phyloP scores from a whole-genome alignment of 2,329 filamentous ascomycete genomes.

The Emergomyces africanus region DNA sequence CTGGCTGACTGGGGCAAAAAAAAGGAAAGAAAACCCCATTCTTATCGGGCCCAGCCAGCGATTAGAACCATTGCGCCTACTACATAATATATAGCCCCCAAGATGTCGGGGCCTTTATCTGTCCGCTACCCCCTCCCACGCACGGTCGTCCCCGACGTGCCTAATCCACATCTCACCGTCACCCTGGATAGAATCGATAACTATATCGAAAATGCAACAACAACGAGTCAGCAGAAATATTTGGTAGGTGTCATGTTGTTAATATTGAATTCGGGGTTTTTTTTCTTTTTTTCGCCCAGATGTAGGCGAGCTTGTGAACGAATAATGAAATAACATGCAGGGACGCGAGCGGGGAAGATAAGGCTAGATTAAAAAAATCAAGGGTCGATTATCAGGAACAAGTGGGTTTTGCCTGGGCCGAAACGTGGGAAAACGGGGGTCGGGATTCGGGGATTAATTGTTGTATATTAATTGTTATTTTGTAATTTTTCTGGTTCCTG shows the following conservation, averaged over 20 bases:
- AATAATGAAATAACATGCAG: background rate
- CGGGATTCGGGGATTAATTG: background rate
- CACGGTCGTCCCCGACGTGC: slow-evolving; percentile 30
- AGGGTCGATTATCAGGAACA: background rate
- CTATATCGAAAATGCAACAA: slow-evolving; percentile 14
- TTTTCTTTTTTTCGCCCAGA: background rate
- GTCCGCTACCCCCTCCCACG: slow-evolving; percentile 21
- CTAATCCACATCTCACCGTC: slow-evolving; percentile 25
- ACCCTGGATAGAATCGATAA: slow-evolving; percentile 24
- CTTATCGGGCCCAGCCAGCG: background rate
- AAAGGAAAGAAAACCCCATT: background rate
- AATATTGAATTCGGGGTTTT: background rate
- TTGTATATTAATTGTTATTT: background rate
- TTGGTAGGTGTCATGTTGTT: background rate
- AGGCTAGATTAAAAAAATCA: background rate
- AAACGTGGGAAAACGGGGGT: background rate
- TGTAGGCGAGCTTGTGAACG: background rate
- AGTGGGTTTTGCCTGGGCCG: background rate
- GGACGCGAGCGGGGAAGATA: background rate
- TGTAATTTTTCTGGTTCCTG: background rate
- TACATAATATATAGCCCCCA: too few species aligned
- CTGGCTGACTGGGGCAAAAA: background rate
- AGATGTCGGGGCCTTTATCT: background rate
- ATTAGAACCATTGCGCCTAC: background rate
- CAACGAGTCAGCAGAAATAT: slow-evolving; percentile 2